phyloP scores from a whole-genome alignment of 2,329 filamentous ascomycete genomes.

The Ambrosiella xylebori region DNA sequence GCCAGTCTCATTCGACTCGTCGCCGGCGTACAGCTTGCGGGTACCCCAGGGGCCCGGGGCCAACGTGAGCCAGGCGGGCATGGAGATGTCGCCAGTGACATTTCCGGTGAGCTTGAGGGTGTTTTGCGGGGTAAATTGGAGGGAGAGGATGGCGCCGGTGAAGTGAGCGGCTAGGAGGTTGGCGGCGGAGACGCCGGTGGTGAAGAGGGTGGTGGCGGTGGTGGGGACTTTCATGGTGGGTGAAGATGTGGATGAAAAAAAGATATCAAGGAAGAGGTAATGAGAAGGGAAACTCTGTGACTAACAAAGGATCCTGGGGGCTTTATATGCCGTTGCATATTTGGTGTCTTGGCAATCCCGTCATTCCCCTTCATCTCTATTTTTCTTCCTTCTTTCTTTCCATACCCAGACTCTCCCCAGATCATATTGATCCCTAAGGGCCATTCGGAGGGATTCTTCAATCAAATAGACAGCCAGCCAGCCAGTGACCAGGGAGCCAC shows the following conservation, averaged over 20 bases:
- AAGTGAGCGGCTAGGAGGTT: constrained; percentile 15
- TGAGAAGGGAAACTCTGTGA: not conserved
- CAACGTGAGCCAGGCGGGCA: constrained; percentile 15
- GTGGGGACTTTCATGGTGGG: constrained; percentile 7
- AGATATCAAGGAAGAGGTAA: not conserved
- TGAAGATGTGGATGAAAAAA: not conserved
- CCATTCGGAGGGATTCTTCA: no score
- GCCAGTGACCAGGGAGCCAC: no score
- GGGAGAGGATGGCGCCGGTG: constrained; percentile 14
- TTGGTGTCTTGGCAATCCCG: no score
- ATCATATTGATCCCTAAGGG: no score
- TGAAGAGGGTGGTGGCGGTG: constrained; percentile 2
- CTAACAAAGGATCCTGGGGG: no score
- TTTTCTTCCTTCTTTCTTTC: no score
- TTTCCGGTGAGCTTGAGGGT: constrained; percentile 11
- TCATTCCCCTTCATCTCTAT: no score
- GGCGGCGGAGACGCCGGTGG: constrained; percentile 11
- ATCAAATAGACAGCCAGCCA: no score
- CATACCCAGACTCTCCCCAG: no score
- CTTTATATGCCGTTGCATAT: not conserved
- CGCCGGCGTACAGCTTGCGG: constrained; percentile 14
- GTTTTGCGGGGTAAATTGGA: constrained; percentile 8
- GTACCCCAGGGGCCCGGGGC: constrained; percentile 1
- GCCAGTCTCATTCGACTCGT: constrained; percentile 20
- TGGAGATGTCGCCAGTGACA: constrained; percentile 13